phyloP scores from a whole-genome alignment of 2,329 filamentous ascomycete genomes.

The Penicillium janthinellum region DNA sequence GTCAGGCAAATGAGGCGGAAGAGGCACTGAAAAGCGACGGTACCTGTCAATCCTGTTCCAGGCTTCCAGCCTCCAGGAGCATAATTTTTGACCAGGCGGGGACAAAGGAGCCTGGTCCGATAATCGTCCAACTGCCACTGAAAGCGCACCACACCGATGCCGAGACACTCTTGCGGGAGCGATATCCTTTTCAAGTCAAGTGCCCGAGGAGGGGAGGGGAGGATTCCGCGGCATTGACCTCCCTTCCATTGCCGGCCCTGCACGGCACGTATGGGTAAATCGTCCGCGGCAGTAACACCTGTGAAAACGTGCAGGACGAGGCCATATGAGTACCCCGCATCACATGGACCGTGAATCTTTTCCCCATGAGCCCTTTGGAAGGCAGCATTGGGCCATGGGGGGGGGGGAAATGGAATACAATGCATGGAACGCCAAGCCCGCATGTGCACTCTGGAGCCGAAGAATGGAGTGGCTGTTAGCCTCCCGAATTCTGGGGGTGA shows the following conservation, averaged over 20 bases:
- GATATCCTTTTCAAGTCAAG: constrained; percentile 20
- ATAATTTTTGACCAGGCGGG: constrained; percentile 14
- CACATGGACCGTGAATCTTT: background rate
- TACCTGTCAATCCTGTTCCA: background rate
- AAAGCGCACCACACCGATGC: constrained; percentile 4
- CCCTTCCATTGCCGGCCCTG: constrained; percentile 7
- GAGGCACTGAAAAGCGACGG: background rate
- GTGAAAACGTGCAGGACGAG: background rate
- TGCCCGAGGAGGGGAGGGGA: constrained; percentile 15
- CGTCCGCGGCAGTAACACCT: background rate
- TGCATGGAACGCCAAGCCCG: constrained; percentile 9
- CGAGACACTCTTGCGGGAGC: constrained; percentile 15
- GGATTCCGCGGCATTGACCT: background rate
- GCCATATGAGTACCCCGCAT: background rate
- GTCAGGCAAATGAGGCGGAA: background rate
- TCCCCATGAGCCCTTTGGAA: background rate
- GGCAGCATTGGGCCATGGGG: background rate
- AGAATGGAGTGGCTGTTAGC: constrained; percentile 2
- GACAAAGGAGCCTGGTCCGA: background rate
- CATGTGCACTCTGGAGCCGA: constrained; percentile 2
- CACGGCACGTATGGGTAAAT: background rate
- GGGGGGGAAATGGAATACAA: background rate
- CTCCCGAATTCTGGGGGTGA: constrained; percentile 3
- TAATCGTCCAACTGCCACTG: constrained; percentile 9
- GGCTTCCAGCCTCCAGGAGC: background rate